Conservation (phyloP, 2,329 filamentous ascomycete species). For the Canariomyces notabilis region DNA sequence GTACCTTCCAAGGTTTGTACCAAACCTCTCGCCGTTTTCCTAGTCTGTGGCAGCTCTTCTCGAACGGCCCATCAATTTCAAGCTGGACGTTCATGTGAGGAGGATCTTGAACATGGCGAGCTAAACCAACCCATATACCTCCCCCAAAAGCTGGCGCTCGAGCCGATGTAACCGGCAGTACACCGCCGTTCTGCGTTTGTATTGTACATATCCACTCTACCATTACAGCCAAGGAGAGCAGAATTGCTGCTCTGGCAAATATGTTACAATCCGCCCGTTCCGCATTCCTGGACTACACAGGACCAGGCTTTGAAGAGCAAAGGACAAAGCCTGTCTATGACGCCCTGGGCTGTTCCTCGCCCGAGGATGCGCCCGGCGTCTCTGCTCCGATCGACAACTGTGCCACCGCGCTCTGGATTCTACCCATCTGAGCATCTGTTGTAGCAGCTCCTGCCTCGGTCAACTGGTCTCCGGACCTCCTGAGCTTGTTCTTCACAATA, state of each 20-base stretch:
- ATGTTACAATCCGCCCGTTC: not conserved
- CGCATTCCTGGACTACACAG: not conserved
- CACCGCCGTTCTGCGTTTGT: constrained; percentile 1
- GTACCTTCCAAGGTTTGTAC: too few species aligned
- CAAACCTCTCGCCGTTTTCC: too few species aligned
- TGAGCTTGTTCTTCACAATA: constrained; percentile 46
- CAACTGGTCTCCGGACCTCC: constrained; percentile 1
- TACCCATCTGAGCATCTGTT: constrained; percentile 9
- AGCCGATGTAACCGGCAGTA: not conserved
- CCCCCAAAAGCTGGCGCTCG: not conserved
- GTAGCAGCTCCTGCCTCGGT: not conserved
- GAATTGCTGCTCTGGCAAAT: not conserved
- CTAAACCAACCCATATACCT: not conserved
- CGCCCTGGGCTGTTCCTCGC: constrained; percentile 12
- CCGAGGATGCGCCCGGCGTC: not conserved
- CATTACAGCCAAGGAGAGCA: constrained; percentile 6
- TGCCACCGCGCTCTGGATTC: constrained; percentile 22
- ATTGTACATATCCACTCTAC: constrained; percentile 14
- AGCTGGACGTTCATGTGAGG: too few species aligned
- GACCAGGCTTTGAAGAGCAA: not conserved
- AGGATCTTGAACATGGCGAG: too few species aligned
- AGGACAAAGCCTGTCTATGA: not conserved
- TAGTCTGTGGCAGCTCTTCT: too few species aligned
- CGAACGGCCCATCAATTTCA: too few species aligned
- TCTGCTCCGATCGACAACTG: constrained; percentile 18